These are phyloP conservation scores for Lactuca sativa DNA, from an alignment of 129 eudicot genomes.

Conservation along the genomic window DNA sequence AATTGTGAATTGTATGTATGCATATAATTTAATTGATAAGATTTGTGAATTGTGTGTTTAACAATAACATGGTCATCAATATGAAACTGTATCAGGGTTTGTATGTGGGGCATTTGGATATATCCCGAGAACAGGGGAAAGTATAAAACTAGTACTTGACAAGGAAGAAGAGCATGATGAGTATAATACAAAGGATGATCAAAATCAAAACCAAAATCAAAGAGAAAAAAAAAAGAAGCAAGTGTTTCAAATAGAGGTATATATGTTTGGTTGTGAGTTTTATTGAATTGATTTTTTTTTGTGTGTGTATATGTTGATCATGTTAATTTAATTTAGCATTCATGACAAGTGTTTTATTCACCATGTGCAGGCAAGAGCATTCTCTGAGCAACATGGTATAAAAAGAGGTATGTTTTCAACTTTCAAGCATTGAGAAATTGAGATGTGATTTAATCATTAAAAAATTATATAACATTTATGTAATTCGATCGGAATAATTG, in stretches of 20 bases:
- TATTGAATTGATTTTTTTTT: neutral
- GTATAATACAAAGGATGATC: constrained; percentile 56
- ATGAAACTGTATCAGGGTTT: constrained; percentile 96
- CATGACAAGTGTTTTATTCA: too few species aligned
- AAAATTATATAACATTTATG: too few species aligned
- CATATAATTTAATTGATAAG: too few species aligned
- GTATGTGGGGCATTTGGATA: constrained; percentile 96
- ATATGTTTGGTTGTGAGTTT: neutral
- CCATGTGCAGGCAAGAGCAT: too few species aligned
- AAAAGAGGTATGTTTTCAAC: too few species aligned
- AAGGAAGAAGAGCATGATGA: constrained; percentile 69
- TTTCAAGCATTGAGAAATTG: too few species aligned
- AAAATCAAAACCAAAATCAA: constrained; percentile 37
- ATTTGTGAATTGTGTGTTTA: too few species aligned
- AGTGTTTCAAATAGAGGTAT: constrained; percentile 79
- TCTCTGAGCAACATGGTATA: too few species aligned
- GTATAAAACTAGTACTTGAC: constrained; percentile 74
- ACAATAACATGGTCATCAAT: constrained; percentile 74
- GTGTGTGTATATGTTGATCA: too few species aligned
- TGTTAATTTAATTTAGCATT: too few species aligned
- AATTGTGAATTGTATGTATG: neutral
- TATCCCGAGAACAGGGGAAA: constrained; percentile 91
- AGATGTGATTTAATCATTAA: too few species aligned
- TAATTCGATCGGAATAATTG: too few species aligned
- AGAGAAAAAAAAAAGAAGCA: constrained; percentile 64